A percentile compares a stretch with the other conserved stretches of the same genome.
phyloP scores from a whole-genome alignment of 306 rosid species.

The Begonia loranthoides region DNA sequence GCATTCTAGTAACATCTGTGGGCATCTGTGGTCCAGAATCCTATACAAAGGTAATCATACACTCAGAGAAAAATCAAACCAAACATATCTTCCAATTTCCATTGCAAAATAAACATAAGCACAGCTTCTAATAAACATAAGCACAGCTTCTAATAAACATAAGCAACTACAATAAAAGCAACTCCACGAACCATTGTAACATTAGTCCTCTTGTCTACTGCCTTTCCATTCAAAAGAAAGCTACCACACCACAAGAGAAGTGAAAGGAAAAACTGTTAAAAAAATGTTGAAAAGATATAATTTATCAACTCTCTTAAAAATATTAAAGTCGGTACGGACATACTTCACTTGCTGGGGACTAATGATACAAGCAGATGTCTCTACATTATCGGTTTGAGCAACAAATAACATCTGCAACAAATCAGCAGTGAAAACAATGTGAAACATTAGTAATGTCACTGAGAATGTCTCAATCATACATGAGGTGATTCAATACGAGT shows the following conservation, averaged over 20 bases:
- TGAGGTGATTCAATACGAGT: too few relatives aligned
- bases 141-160: neutral
- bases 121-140: constrained; percentile 1
- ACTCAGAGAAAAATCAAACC: constrained; percentile 14
- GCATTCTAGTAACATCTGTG: constrained; percentile 45
- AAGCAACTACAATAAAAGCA: neutral
- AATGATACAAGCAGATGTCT: constrained; percentile 73
- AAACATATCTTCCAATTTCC: constrained; percentile 11
- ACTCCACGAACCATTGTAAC: constrained; percentile 37
- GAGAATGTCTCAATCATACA: too few relatives aligned
- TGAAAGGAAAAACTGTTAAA: constrained; percentile 6
- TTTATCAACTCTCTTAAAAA: constrained; percentile 2
- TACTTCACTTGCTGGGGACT: constrained; percentile 90
- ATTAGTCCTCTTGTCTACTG: constrained; percentile 41
- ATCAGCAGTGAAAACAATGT: constrained; percentile 1
- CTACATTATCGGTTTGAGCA: constrained; percentile 57
- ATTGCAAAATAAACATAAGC: constrained; percentile 5
- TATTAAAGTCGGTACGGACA: constrained; percentile 10
- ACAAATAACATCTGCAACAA: constrained; percentile 55
- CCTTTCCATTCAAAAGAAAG: constrained; percentile 85
- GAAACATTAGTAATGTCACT: too few relatives aligned
- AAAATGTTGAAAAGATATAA: constrained; percentile 2
- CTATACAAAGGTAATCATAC: constrained; percentile 26
- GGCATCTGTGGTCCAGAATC: constrained; percentile 91
- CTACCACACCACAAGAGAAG: constrained; percentile 27